Conservation (phyloP, 257 asterid genomes). For the Pogostemon cablin region DNA sequence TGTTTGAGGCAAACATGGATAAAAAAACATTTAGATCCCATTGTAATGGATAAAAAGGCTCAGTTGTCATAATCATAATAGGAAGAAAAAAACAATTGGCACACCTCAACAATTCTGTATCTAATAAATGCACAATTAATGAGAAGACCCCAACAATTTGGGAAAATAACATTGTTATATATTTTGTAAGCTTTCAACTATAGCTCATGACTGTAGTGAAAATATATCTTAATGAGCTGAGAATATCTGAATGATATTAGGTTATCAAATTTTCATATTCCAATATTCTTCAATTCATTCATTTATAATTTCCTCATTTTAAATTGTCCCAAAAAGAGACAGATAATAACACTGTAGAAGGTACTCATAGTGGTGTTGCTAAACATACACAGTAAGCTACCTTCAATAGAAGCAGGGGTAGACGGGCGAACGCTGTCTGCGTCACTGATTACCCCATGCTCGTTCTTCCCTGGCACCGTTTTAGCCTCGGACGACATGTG, state of each 20-base stretch:
- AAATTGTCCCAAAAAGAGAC: neutral
- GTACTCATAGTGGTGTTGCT: neutral
- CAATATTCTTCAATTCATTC: neutral
- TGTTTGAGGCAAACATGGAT: neutral
- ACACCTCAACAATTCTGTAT: neutral
- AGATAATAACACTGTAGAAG: slow-evolving; percentile 1
- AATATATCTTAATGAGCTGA: too few species aligned
- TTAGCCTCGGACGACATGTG: too few species aligned
- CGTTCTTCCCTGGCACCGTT: too few species aligned
- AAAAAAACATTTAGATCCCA: neutral
- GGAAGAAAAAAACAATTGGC: neutral
- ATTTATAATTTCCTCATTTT: neutral
- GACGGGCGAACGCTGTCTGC: slow-evolving; percentile 43
- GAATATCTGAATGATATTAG: too few species aligned
- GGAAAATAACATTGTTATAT: neutral
- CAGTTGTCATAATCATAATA: neutral
- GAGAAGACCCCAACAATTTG: slow-evolving; percentile 20
- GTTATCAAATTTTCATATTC: too few species aligned
- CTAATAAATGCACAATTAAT: slow-evolving; percentile 17
- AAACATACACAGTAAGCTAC: slow-evolving; percentile 30
- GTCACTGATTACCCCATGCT: slow-evolving; percentile 35
- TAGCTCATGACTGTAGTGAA: too few species aligned
- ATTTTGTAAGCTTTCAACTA: neutral
- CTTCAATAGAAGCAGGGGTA: slow-evolving; percentile 49
- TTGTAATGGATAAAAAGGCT: neutral